Base-by-base conservation (phyloP, 1,284 basidiomycete genomes). In the Sporisorium scitamineum region DNA sequence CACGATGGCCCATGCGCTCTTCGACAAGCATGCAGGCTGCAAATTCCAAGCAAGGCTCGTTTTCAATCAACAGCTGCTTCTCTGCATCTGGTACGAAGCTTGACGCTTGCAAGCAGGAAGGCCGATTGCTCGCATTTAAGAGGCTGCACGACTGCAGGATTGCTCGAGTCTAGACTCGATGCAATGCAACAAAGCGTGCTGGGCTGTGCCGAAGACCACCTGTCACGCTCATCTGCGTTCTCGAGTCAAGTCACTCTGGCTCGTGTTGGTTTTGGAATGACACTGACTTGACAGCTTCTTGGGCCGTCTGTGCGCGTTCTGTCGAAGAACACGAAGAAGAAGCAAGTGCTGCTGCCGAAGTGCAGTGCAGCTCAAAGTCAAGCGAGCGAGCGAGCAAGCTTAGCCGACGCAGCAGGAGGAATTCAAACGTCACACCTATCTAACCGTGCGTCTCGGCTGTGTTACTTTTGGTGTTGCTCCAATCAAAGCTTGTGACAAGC, bases 361-460 rank as follows among this genome's bases (percentile, higher is more conserved):
- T 39, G 37, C 37, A 39, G 37, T 5, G 5, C 11, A 18, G 16
- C 3, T 29, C 27, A 48, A 48, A n/a, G n/a, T n/a, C n/a, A n/a
- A n/a, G n/a, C n/a, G n/a, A n/a, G n/a, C n/a, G n/a, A n/a, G 47
- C 27, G 47, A 48, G 47, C 26, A 48, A 48, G 5, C 27, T 31
- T 31, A 31, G 18, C 47, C 27, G 27, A 48, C 27, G 39, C 27
- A 44, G 60, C 24, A 14, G 27, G 44, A 37, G 42, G 59, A 42
- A 34, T 53, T 47, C 22, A 16, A 60, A 67, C 58, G 64, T 67
- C 64, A 67, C 64, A 53, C 18, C 18, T 37, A 20, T 11, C 55
- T 7, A 24, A 34, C 22, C 34, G 44, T 8, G 32, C 48, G 66
- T 61, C 54, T 68, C 60, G 61, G 26, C 42, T 58, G 50, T 45